Evolutionary conservation across 1,139 yeast genomes (phyloP).

Genomic region (Yamadazyma epiphylla): DNA sequence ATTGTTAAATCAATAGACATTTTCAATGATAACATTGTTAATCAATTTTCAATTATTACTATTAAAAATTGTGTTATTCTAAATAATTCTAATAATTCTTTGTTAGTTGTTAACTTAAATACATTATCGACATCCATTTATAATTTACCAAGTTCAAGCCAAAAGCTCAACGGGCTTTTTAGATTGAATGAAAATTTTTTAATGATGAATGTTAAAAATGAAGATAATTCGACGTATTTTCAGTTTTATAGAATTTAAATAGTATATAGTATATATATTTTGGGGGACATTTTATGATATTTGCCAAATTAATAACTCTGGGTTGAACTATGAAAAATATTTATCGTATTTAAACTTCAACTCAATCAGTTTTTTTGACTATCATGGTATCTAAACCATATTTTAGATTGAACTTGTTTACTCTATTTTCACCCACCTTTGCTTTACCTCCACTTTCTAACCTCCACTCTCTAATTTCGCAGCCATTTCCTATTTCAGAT

Average conservation of each 20-base stretch:
- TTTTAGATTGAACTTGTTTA: too few relatives aligned
- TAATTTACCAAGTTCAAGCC: conserved; percentile 5
- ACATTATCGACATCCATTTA: conserved; percentile 8
- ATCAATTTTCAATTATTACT: conserved; percentile 11
- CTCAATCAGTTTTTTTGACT: too few relatives aligned
- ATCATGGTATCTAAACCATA: too few relatives aligned
- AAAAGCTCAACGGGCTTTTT: conserved; percentile 14
- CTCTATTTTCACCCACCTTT: too few relatives aligned
- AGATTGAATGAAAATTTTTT: conserved; percentile 10
- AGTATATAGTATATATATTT: too few relatives aligned
- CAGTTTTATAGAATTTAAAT: conserved; percentile 9
- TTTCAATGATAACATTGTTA: conserved; percentile 12
- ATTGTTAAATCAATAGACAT: conserved; percentile 7
- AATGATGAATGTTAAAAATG: conserved; percentile 10
- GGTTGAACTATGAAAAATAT: too few relatives aligned
- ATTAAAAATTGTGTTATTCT: conserved; percentile 9
- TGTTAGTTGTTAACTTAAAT: conserved; percentile 10
- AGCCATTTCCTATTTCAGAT: too few relatives aligned
- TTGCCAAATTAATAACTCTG: too few relatives aligned
- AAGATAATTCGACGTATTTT: conserved; percentile 11
- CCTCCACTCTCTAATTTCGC: too few relatives aligned
- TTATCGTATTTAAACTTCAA: too few relatives aligned
- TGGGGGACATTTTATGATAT: too few relatives aligned
- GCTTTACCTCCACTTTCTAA: too few relatives aligned
- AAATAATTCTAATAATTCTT: conserved; percentile 11